Evolutionary conservation across 768 basidiomycete species (phyloP), one percentile per base, ranked within the genome.

Genomic region (Tricholoma bakamatsutake): DNA sequence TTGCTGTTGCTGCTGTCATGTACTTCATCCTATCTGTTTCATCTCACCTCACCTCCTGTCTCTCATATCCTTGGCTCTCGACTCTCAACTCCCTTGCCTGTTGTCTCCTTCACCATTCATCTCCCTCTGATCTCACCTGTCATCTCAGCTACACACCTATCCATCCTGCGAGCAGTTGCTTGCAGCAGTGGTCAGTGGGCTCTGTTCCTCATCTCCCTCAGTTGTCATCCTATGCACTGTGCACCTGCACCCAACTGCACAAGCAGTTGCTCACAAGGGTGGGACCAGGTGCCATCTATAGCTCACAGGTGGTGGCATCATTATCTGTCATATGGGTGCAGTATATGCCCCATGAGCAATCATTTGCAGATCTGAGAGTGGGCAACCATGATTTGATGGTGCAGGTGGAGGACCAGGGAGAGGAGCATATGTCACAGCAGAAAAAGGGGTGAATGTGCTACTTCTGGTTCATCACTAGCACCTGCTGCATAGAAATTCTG

Each of bases 381-480:
- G n/a, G n/a, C n/a, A n/a, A n/a, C n/a, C n/a, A n/a, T n/a, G n/a
- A 12, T 54, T 12, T n/a, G n/a, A n/a, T n/a, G n/a, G n/a, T n/a
- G n/a, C 53, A 13, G 69, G 64, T 1, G 69, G 67, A 7, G 67
- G 65, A 4, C 63, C 65, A 8, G 64, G 59, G 11, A 66, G n/a
- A n/a, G n/a, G n/a, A n/a, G n/a, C n/a, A n/a, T n/a, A n/a, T n/a
- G n/a, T n/a, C n/a, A n/a, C n/a, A n/a, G n/a, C n/a, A n/a, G n/a
- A n/a, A n/a, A n/a, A n/a, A n/a, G n/a, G 69, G 12, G 47, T 24
- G 59, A 21, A 57, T 50, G 31, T 56, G 43, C 5, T 30, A n/a
- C 15, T 15, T 49, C 42, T 7, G 17, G n/a, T 21, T 56, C 69
- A 11, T n/a, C n/a, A n/a, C 74, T 53, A 1, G 79, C 80, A 10